phyloP scores from a whole-genome alignment of 129 eudicot genomes.

The Centaurea solstitialis region DNA sequence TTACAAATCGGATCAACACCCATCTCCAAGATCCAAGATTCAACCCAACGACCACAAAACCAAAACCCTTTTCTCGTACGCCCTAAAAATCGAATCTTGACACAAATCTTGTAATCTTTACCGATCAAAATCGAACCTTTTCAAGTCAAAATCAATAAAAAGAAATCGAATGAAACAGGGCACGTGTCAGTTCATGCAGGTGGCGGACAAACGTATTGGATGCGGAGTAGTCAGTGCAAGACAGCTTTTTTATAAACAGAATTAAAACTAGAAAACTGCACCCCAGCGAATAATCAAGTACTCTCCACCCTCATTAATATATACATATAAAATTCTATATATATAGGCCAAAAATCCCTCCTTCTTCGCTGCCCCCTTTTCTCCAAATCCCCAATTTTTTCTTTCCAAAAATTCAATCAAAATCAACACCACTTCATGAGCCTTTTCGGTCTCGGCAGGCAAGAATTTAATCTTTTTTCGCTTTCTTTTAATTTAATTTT shows the following conservation, averaged over 20 bases:
- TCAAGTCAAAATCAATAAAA: not conserved
- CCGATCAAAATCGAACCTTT: not conserved
- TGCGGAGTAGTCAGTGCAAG: constrained; percentile 49
- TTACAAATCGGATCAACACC: no score
- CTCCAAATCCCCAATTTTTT: not conserved
- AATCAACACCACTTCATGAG: constrained; percentile 43
- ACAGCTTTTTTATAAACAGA: constrained; percentile 34
- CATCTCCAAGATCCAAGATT: no score
- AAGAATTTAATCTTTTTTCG: not conserved
- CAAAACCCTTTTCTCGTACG: not conserved
- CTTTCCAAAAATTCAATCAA: not conserved
- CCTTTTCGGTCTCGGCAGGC: constrained; percentile 94
- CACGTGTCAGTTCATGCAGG: not conserved
- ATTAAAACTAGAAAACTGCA: constrained; percentile 14
- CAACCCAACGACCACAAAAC: no score
- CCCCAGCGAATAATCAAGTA: constrained; percentile 10
- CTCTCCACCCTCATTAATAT: not conserved
- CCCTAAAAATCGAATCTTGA: not conserved
- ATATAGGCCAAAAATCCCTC: constrained; percentile 19
- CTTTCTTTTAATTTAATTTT: not conserved
- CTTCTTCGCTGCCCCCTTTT: constrained; percentile 6
- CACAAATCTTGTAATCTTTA: not conserved
- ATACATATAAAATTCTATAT: not conserved
- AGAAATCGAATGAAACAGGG: not conserved
- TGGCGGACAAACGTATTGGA: constrained; percentile 25